Evolutionary conservation across 2,329 filamentous ascomycete species (phyloP).

Genomic region (Fusarium cyanostomum): DNA sequence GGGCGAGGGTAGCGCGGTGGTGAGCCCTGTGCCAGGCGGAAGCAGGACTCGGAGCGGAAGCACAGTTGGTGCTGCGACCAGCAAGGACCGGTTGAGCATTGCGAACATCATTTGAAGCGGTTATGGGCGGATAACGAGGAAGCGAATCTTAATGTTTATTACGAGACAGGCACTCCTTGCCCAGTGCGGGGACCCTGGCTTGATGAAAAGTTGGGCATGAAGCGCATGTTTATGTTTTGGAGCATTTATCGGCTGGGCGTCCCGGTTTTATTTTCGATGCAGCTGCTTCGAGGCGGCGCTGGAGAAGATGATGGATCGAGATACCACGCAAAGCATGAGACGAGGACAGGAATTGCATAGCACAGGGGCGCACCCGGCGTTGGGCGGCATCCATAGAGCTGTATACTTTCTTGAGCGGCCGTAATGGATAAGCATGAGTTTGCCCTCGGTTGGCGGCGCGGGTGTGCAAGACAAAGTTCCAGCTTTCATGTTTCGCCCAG

Average conservation of each 20-base stretch:
- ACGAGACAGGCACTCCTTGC: slow-evolving; percentile 14
- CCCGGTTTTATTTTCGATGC: slow-evolving; percentile 11
- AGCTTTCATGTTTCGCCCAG: neutral
- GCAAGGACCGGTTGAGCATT: slow-evolving; percentile 52
- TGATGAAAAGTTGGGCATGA: slow-evolving; percentile 21
- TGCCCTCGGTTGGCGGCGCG: slow-evolving; percentile 15
- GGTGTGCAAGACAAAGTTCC: slow-evolving; percentile 11
- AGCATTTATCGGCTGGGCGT: slow-evolving; percentile 22
- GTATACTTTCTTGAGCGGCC: slow-evolving; percentile 15
- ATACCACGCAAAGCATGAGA: slow-evolving; percentile 33
- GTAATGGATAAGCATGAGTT: slow-evolving; percentile 26
- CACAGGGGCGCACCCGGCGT: slow-evolving; percentile 30
- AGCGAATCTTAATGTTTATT: slow-evolving; percentile 39
- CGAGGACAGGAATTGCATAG: slow-evolving; percentile 29
- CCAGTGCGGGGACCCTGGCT: slow-evolving; percentile 24
- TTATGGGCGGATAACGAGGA: slow-evolving; percentile 8
- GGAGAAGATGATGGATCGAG: slow-evolving; percentile 18
- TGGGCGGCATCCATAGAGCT: slow-evolving; percentile 30
- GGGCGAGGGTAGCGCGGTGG: slow-evolving; percentile 39
- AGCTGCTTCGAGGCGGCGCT: slow-evolving; percentile 11
- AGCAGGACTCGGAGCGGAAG: slow-evolving; percentile 36
- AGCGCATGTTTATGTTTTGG: slow-evolving; percentile 24
- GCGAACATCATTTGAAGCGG: slow-evolving; percentile 55
- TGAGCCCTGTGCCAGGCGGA: slow-evolving; percentile 42
- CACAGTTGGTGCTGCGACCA: slow-evolving; percentile 20